Conservation (phyloP, 176 grass and related monocot species). For the Aegilops tauschii region DNA sequence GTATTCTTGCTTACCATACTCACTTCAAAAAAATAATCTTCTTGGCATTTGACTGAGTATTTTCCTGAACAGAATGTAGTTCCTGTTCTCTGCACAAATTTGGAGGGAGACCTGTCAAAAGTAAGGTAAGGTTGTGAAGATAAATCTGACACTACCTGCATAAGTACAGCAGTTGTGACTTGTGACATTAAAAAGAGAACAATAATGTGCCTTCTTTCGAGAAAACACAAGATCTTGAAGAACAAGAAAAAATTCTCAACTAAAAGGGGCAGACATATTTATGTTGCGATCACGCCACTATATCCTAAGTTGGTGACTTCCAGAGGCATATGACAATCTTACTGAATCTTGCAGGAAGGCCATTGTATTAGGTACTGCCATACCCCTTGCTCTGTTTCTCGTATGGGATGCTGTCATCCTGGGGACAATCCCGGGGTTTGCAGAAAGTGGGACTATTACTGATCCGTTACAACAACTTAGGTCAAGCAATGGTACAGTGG, state of each 20-base stretch:
- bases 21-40: conserved; percentile 12
- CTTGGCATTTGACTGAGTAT: conserved; percentile 28
- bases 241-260: background rate
- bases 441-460: conserved; percentile 29
- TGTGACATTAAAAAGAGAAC: background rate
- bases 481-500: conserved; percentile 71
- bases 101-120: conserved; percentile 88
- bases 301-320: background rate
- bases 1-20: conserved; percentile 29
- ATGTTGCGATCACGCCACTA: background rate
- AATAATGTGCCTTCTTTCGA: background rate
- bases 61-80: conserved; percentile 83
- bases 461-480: conserved; percentile 78
- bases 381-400: conserved; percentile 89
- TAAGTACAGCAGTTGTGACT: background rate
- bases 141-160: background rate
- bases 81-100: conserved; percentile 88
- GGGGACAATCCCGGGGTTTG: conserved; percentile 57
- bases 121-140: conserved; percentile 56
- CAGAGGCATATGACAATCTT: conserved; percentile 10
- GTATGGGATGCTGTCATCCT: conserved; percentile 92
- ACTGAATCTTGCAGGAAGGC: conserved; percentile 64
- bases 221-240: background rate
- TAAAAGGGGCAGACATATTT: background rate
- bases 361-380: conserved; percentile 72